Evolutionary conservation across 2,329 filamentous ascomycete genomes (phyloP), one percentile per base, ranked within the genome.

Genomic region (Epicoccum sorghinum): DNA sequence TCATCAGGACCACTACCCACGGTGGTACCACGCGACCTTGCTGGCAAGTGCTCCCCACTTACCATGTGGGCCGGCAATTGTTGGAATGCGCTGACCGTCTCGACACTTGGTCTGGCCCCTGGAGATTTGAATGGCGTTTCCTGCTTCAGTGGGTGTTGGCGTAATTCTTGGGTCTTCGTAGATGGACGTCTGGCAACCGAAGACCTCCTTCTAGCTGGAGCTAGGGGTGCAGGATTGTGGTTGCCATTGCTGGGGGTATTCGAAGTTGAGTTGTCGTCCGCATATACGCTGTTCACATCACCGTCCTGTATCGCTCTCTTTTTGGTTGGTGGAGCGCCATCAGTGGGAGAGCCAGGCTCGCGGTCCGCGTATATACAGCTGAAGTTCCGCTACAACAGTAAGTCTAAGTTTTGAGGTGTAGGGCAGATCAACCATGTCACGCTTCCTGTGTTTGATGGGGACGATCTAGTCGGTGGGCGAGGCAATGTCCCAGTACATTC

Each of bases 1-100:
- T 86, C 83, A 35, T 83, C 82, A 32, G 76, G 72, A 2, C 77
- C 79, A 57, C 77, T 81, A 22, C 68, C 69, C 13, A 67, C 60
- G 35, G 67, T 72, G 40, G 66, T 67, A 25, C 66, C 66, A 66
- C 74, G 58, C 49, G 71, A 67, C 59, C 62, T 60, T 42, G 68
- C 61, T 44, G 66, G 68, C 40, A 59, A 57, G 12, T 57, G 60
- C 4, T 55, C 58, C 25, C 68, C 64, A 27, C 59, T 52, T 2
- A 53, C 53, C 27, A 61, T 61, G 7, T 57, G 68, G 3, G 59
- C 57, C 13, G 65, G 56, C 27, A 67, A 51, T 14, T 67, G 64
- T 25, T 69, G 68, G 23, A 71, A 52, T 13, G 65, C 57, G 23
- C 66, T 62, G 7, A 62, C 53, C 33, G 55, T 53, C 51, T 72